Evolutionary conservation across 2,329 filamentous ascomycete genomes (phyloP), one percentile per base, ranked within the genome.

Genomic region (Scortechinia acanthostroma): DNA sequence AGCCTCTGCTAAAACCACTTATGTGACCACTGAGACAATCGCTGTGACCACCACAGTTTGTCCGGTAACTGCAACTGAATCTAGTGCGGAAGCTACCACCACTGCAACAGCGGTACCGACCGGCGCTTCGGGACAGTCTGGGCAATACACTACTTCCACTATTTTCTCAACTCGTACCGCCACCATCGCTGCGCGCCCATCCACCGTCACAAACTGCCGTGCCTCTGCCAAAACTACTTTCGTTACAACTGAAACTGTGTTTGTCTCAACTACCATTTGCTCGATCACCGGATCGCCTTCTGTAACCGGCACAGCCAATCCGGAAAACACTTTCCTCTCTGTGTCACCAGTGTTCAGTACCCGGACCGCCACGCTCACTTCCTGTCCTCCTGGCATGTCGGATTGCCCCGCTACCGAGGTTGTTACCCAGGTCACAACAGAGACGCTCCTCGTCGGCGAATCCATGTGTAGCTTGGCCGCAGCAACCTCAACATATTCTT

Each of bases 101-200:
- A n/a, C n/a, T n/a, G n/a, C n/a, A n/a, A n/a, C n/a, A n/a, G n/a
- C n/a, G n/a, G 25, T 30, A 30, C 25, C 25, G 10, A 30, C 10
- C n/a, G n/a, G 10, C 25, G 25, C 10, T 10, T 10, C 25, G 10
- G n/a, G n/a, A n/a, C n/a, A n/a, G n/a, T 10, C 25, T 30, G 25
- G n/a, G 25, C 25, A 30, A 30, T 10, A 10, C 10, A 50, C 45
- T 5, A 51, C 47, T 1, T 52, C 51, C 3, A 52, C 50, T 2
- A 19, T 51, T 25, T 49, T 46, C 15, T 51, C 43, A 3, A 53
- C 51, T 4, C 46, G 51, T 4, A 50, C 49, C n/a, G 43, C 49
- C 4, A 53, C 51, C 1, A 46, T 51, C 16, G 50, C 45, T 20
- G 49, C 51, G n/a, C 52, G 51, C 30, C 51, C 51, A 4, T 46